Base-by-base conservation (phyloP, 2,329 filamentous ascomycete genomes). In the Curvularia hawaiiensis region DNA sequence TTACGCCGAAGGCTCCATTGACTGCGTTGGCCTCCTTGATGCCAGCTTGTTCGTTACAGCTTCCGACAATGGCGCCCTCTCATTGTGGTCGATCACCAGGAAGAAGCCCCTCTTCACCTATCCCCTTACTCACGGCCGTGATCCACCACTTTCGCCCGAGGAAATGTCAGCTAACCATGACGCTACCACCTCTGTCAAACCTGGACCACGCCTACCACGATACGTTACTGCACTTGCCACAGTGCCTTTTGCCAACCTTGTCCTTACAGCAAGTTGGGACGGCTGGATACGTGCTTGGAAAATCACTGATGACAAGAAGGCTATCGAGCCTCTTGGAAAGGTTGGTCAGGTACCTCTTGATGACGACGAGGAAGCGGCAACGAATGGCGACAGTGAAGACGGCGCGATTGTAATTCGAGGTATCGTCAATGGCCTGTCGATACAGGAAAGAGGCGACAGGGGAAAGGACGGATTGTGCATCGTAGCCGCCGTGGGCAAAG, bases 251-350 rank as follows among this genome's bases (percentile, higher is more conserved):
- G 94, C 92, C 5, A 92, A 99, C 70, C 81, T 97, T 50, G 86
- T 99, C 55, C 82, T 99, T 50, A 96, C 88, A 64, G 95, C 94
- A 31, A 97, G 92, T 77, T 99, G 94, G 93, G 95, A 96, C 73
- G 95, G 95, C 2, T 88, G 86, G 75, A 83, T 99, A 56, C 84
- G 94, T 49, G 89, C 89, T 5, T 99, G 95, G 95, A 87, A 84
- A 59, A 83, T 99, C 20, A 90, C 88, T 10, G 59, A 63, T 52
- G 86, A 91, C 41, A 94, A 97, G 74, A 95, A 93, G 79, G 68
- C 64, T 22, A 70, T 99, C 44, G 88, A 95, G 69, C 79, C 85
- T 0, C 77, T 92, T 8, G 92, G 92, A 1, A 82, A 86, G 1
- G 79, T 95, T 30, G 89, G 86, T 14, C 64, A 62, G 2, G 58